Evolutionary conservation across 495 filamentous ascomycete genomes (phyloP).

Genomic region (Tuber magnatum): DNA sequence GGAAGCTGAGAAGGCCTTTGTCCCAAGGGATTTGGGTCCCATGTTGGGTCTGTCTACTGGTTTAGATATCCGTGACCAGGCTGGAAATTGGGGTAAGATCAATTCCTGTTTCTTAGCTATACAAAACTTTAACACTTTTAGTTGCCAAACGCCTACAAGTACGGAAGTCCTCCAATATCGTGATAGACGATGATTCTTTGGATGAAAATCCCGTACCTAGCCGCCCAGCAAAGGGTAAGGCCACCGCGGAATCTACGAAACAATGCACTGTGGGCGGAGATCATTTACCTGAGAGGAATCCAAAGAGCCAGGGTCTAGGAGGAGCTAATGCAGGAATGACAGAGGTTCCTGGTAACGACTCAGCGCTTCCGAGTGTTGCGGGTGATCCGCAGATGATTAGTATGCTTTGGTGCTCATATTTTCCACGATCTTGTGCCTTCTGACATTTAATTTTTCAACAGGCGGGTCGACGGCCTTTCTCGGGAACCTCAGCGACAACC

Average conservation of each 20-base stretch:
- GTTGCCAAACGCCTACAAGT: conserved; percentile 2
- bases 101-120: not conserved
- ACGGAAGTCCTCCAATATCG: not conserved
- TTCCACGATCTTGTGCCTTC: not conserved
- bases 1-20: not conserved
- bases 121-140: not conserved
- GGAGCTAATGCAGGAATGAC: not conserved
- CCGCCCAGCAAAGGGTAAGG: not conserved
- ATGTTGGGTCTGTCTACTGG: not conserved
- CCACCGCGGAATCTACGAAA: not conserved
- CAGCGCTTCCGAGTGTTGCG: not conserved
- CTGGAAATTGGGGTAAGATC: conserved; percentile 3
- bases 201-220: not conserved
- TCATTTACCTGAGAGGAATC: not conserved
- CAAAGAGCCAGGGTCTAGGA: not conserved
- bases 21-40: not conserved
- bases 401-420: not conserved
- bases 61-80: not conserved
- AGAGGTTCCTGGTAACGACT: not conserved
- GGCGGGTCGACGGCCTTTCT: not conserved
- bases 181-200: not conserved
- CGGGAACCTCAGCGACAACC: not conserved
- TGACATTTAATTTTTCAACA: not conserved
- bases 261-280: not conserved
- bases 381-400: not conserved